phyloP scores from a whole-genome alignment of 2,329 filamentous ascomycete species.

The Nemania serpens region DNA sequence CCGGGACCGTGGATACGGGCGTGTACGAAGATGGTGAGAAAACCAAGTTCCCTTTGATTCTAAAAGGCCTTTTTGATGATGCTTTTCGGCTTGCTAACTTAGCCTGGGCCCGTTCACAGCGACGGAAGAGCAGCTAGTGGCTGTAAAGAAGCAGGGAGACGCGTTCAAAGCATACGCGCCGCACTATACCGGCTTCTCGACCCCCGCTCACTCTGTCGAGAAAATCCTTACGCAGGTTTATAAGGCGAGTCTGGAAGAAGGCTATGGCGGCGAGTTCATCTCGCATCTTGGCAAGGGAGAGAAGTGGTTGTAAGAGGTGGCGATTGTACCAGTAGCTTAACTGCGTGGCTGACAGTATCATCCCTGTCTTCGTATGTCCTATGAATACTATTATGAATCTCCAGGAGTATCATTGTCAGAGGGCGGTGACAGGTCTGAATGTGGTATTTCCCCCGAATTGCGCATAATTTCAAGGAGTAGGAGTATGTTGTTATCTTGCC shows the following conservation, averaged over 20 bases:
- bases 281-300: conserved; percentile 23
- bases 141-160: conserved; percentile 13
- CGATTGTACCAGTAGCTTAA: background rate
- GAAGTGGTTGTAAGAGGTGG: conserved; percentile 15
- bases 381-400: no score
- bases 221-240: conserved; percentile 24
- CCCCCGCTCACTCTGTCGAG: conserved; percentile 25
- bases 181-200: conserved; percentile 30
- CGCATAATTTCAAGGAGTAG: no score
- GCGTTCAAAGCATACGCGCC: conserved; percentile 35
- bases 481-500: no score
- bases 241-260: conserved; percentile 19
- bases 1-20: conserved; percentile 49
- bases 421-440: no score
- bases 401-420: no score
- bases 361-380: no score
- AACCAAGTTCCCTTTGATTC: no score
- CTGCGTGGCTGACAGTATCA: no score
- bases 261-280: conserved; percentile 20
- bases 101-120: conserved; percentile 17
- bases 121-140: conserved; percentile 11
- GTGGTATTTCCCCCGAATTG: no score
- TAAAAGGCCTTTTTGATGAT: background rate
- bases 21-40: conserved; percentile 19
- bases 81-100: no score